Percentiles rank a stretch among this genome's conserved stretches.
phyloP scores from a whole-genome alignment of 495 filamentous ascomycete species.

The Podospora pseudopauciseta region DNA sequence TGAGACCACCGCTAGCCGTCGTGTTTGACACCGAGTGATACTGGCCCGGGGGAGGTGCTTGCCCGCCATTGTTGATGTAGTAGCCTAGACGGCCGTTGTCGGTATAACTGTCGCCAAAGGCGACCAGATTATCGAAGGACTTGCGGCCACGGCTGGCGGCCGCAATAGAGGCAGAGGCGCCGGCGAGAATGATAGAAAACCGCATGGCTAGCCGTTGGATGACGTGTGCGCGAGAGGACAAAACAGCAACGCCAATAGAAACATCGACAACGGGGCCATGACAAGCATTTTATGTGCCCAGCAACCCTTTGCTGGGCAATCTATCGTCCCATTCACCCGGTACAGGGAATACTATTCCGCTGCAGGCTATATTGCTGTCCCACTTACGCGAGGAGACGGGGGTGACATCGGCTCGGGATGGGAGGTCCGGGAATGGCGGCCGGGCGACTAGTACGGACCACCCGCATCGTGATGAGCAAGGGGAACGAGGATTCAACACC shows the following conservation, averaged over 20 bases:
- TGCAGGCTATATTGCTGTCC: constrained; percentile 25
- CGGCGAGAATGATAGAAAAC: constrained; percentile 25
- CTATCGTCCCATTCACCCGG: constrained; percentile 28
- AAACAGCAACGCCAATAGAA: not conserved
- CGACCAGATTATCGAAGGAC: constrained; percentile 33
- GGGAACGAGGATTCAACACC: not conserved
- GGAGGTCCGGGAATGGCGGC: not conserved
- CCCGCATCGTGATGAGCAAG: not conserved
- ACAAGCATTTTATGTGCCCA: constrained; percentile 14
- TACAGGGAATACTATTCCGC: constrained; percentile 13
- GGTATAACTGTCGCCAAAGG: constrained; percentile 73
- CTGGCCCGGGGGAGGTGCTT: constrained; percentile 58
- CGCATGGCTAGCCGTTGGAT: constrained; percentile 21
- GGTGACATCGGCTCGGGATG: not conserved
- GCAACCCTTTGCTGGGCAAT: constrained; percentile 19
- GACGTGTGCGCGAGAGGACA: constrained; percentile 2
- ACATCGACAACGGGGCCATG: not conserved
- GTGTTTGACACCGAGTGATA: constrained; percentile 39
- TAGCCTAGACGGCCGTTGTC: constrained; percentile 64
- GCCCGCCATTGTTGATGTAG: constrained; percentile 54
- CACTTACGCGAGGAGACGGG: not conserved
- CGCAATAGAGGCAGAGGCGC: constrained; percentile 24
- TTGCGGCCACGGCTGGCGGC: constrained; percentile 11
- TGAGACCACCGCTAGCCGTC: constrained; percentile 59
- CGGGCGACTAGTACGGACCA: not conserved